Percentiles rank a stretch among this genome's conserved stretches.
phyloP scores from a whole-genome alignment of 768 basidiomycete species.

The Omphalotus guepiniiformis region DNA sequence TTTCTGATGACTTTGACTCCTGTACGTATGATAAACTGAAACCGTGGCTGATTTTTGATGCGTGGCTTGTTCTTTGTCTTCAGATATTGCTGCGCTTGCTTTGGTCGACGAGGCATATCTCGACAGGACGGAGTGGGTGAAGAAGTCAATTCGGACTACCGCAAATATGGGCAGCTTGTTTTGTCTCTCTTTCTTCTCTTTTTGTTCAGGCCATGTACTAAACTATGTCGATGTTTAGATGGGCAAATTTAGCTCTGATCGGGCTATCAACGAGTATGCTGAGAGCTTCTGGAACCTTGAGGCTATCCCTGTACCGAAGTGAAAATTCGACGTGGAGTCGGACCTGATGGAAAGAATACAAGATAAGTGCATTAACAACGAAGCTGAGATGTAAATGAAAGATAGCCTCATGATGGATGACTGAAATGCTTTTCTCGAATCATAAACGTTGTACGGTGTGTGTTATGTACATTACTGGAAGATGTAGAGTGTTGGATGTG shows the following conservation, averaged over 20 bases:
- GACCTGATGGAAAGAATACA: too few species aligned
- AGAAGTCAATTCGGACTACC: conserved; percentile 83
- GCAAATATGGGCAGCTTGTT: conserved; percentile 48
- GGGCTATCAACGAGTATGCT: conserved; percentile 89
- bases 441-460: too few species aligned
- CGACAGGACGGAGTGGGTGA: conserved; percentile 84
- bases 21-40: conserved; percentile 42
- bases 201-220: neutral
- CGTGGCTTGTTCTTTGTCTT: neutral
- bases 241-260: conserved; percentile 96
- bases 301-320: conserved; percentile 26
- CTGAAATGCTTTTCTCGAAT: too few species aligned
- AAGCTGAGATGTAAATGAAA: too few species aligned
- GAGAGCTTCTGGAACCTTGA: conserved; percentile 85
- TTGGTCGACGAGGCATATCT: conserved; percentile 90
- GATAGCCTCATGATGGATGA: too few species aligned
- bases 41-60: neutral
- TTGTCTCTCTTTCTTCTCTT: neutral
- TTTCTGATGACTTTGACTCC: conserved; percentile 93
- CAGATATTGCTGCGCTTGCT: conserved; percentile 75
- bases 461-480: too few species aligned
- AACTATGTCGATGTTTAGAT: conserved; percentile 42
- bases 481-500: too few species aligned
- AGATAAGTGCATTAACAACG: too few species aligned
- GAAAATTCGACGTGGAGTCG: too few species aligned